Conservation (phyloP, 352 stramenopile species). For the Globisporangium nunn region DNA sequence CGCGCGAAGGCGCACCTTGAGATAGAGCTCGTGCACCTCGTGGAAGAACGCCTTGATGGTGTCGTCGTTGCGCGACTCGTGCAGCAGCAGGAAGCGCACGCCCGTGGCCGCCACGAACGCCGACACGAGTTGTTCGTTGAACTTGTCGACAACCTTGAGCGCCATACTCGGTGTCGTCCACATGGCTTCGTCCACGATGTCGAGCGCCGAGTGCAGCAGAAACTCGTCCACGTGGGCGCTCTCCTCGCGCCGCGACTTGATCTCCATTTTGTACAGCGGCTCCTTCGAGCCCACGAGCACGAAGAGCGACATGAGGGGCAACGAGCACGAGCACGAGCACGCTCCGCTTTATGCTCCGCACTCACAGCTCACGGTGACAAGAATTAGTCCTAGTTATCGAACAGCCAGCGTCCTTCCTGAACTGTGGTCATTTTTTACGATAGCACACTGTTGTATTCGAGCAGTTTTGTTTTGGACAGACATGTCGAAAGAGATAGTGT, state of each 20-base stretch:
- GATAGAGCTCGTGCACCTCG: slow-evolving; percentile 96
- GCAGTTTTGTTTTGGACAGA: too few species aligned
- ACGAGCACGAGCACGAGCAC: too few species aligned
- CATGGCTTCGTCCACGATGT: slow-evolving; percentile 94
- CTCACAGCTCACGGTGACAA: too few species aligned
- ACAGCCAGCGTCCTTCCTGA: too few species aligned
- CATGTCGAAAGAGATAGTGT: too few species aligned
- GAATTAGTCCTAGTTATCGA: too few species aligned
- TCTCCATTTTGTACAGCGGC: slow-evolving; percentile 85
- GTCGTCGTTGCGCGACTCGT: slow-evolving; percentile 93
- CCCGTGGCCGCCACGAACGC: slow-evolving; percentile 94
- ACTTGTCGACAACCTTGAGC: slow-evolving; percentile 90
- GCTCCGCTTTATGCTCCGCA: too few species aligned
- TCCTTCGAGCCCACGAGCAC: slow-evolving; percentile 82
- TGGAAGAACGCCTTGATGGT: slow-evolving; percentile 95
- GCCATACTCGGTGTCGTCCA: slow-evolving; percentile 93
- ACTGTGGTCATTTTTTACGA: too few species aligned
- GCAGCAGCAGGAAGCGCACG: slow-evolving; percentile 95
- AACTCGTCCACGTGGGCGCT: slow-evolving; percentile 95
- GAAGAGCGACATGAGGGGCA: slow-evolving; percentile 67
- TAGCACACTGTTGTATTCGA: too few species aligned
- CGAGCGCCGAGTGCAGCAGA: slow-evolving; percentile 95
- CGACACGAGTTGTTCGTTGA: slow-evolving; percentile 97
- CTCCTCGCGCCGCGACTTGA: slow-evolving; percentile 73
- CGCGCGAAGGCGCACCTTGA: slow-evolving; percentile 77